Evolutionary conservation across 768 basidiomycete genomes (phyloP).

Genomic region (Auricularia auricula-judae): DNA sequence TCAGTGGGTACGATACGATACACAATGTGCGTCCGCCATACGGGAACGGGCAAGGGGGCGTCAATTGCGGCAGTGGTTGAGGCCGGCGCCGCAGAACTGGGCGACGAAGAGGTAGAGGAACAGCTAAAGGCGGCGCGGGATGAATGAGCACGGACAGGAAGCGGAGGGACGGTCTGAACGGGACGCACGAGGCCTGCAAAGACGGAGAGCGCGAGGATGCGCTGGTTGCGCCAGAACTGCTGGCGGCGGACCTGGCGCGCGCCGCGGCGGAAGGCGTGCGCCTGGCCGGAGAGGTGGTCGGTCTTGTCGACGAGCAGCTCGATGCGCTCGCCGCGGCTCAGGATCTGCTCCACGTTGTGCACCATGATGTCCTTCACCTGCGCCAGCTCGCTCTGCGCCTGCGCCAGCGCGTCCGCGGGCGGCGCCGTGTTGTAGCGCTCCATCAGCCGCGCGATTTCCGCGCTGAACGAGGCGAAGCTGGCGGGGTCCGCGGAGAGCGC

Average conservation of each 20-base stretch:
- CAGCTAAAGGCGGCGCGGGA: constrained; percentile 30
- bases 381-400: constrained; percentile 79
- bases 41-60: too few relatives aligned
- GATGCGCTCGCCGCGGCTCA: constrained; percentile 88
- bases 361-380: constrained; percentile 98
- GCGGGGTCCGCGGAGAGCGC: constrained; percentile 35
- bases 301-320: constrained; percentile 96
- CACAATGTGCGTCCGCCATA: too few relatives aligned
- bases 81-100: constrained; percentile 77
- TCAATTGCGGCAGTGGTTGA: constrained; percentile 46
- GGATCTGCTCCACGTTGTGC: constrained; percentile 94
- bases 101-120: constrained; percentile 76
- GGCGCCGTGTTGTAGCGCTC: constrained; percentile 83
- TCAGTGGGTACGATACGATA: too few relatives aligned
- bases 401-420: constrained; percentile 77
- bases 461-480: constrained; percentile 43
- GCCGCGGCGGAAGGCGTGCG: constrained; percentile 84
- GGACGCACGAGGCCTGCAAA: constrained; percentile 58
- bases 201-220: constrained; percentile 52
- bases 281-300: constrained; percentile 88
- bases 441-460: constrained; percentile 63
- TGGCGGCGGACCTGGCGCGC: constrained; percentile 64
- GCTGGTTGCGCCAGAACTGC: constrained; percentile 86
- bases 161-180: too few relatives aligned
- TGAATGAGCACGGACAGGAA: constrained; percentile 2